Evolutionary conservation across 306 rosid genomes (phyloP), one percentile per base, ranked within the genome.

Genomic region (Dalbergia cultrata): DNA sequence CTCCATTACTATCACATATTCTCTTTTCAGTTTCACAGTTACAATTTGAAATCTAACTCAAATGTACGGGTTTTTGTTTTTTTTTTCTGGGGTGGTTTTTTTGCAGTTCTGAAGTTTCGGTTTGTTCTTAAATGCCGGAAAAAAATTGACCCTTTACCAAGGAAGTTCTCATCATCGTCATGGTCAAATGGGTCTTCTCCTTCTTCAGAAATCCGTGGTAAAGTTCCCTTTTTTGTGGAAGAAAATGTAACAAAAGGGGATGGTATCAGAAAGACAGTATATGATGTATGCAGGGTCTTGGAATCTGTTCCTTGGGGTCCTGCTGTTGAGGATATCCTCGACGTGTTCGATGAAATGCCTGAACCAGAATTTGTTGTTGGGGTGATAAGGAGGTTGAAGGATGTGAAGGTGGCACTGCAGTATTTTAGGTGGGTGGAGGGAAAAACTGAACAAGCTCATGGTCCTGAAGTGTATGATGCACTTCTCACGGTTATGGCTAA

Each of bases 401-500:
- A 93, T 78, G 81, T 93, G 16, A 85, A 85, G 33, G 52, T 78
- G 70, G 98, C 97, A 11, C 37, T 93, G 70, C 88, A 86, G 50
- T 95, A 82, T 76, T 93, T 91, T 72, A 84, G 94, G 66, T 95
- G 99, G 99, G 89, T 89, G 47, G 97, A 93, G 89, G 74, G 86
- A 45, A 86, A 90, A 81, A 88, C 93, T 7, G 85, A 89, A 49
- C 89, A 86, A 61, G 84, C 87, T 5, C 97, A 91, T 78, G 52
- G 87, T 53, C 91, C 87, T 0, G 94, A 89, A 82, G 92, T 82
- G 17, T 95, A 95, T 70, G 85, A 91, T 87, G 90, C 94, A 6
- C 91, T 95, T 83, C 94, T 95, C 37, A 78, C 84, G 94, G 87
- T 88, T 82, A 90, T 95, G 96, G 97, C 97, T 61, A 86, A 89